Base-by-base conservation (phyloP, 257 asterid genomes). In the Nicotiana tomentosiformis region DNA sequence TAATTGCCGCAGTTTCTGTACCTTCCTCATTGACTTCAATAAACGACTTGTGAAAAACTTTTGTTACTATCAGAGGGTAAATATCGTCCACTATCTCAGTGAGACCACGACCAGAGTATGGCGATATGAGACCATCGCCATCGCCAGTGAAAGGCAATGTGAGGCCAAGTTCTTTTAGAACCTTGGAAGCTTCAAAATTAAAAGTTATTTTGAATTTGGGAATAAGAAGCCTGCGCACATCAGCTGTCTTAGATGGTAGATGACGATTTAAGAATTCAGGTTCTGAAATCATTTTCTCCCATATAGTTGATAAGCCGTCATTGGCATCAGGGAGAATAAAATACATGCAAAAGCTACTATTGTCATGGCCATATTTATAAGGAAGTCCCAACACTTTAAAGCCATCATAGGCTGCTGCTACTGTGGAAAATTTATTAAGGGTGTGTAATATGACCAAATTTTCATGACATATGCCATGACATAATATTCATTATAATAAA, bases 121-220 rank as follows among this genome's bases (percentile, higher is more conserved):
- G 26, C 26, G 26, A 23, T 23, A 23, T 23, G 26, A 23, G 26
- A 29, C 30, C 30, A 29, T 29, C 1, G 30, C 68, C 68, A 62
- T 16, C 18, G 3, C 3, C 33, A 4, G 3, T 3, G 37, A 62
- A 62, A 23, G 68, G 68, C 84, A 87, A 86, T 0, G 88, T 85
- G 29, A 91, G 88, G 67, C 87, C 92, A 64, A 62, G 18, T 64
- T 80, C 3, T 81, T 33, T 74, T 51, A 62, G 17, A 62, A 62
- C 12, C 1, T 62, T 26, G 3, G 68, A 26, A 23, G 68, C 39
- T 29, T 29, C 39, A 12, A 65, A 65, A 0, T 17, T 7, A 11
- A 46, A 15, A 55, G 20, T 17, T 9, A 86, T 67, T 82, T 89
- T 89, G 82, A 89, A 89, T 55, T 90, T 88, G 3, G 93, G 93